phyloP scores from a whole-genome alignment of 352 stramenopile genomes.

The Pelagophyceae sp. region DNA sequence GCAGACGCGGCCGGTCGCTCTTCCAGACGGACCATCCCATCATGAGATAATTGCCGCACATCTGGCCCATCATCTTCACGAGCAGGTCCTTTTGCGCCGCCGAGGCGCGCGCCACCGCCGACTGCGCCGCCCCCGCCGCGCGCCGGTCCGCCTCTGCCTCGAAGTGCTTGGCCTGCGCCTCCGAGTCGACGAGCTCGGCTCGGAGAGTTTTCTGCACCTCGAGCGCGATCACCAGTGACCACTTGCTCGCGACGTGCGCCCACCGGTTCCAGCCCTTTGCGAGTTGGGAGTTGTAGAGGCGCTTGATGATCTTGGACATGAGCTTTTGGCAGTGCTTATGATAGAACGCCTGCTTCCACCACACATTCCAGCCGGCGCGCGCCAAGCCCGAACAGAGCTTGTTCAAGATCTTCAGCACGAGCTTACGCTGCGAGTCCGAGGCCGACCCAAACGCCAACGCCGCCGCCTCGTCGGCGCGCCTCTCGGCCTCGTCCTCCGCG shows the following conservation, averaged over 20 bases:
- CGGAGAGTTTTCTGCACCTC: not conserved
- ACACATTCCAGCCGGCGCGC: not conserved
- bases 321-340: not conserved
- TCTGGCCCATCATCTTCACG: conserved; percentile 1
- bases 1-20: no score
- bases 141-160: not conserved
- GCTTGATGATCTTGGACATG: conserved; percentile 4
- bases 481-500: not conserved
- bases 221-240: not conserved
- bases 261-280: not conserved
- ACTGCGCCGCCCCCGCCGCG: not conserved
- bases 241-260: not conserved
- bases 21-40: conserved; percentile 6
- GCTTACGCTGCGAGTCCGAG: not conserved
- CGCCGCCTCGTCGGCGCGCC: not conserved
- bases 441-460: not conserved
- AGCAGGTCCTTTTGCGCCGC: conserved; percentile 1
- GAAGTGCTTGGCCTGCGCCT: not conserved
- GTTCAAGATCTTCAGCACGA: conserved; percentile 5
- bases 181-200: not conserved
- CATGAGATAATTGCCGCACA: not conserved
- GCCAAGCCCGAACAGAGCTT: not conserved
- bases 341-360: not conserved
- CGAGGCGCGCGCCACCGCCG: not conserved
- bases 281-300: not conserved